Evolutionary conservation across 106 monocot species (phyloP).

Genomic region (Dioscorea zingiberensis): DNA sequence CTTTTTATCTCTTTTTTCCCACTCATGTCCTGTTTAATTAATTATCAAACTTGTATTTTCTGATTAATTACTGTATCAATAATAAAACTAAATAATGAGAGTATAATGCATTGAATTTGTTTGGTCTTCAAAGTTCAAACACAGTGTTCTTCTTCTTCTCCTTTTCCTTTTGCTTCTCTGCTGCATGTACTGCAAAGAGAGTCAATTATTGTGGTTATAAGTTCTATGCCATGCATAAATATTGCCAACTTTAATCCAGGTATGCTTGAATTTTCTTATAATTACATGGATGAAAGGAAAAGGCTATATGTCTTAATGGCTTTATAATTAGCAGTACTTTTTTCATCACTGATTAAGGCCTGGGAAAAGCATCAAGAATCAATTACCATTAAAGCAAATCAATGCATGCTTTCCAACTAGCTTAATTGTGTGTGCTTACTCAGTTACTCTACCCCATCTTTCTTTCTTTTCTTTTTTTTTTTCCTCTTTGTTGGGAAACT

Average conservation of each 20-base stretch:
- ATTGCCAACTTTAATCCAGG: background rate
- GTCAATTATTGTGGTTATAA: background rate
- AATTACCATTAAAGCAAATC: background rate
- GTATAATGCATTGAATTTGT: too few relatives aligned
- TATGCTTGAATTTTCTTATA: background rate
- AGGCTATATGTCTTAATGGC: too few relatives aligned
- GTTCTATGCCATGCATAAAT: background rate
- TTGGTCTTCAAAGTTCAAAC: too few relatives aligned
- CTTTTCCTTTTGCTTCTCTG: too few relatives aligned
- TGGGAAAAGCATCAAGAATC: background rate
- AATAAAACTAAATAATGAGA: background rate
- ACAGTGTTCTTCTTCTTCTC: too few relatives aligned
- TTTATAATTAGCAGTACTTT: too few relatives aligned
- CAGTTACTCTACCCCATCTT: background rate
- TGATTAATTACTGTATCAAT: too few relatives aligned
- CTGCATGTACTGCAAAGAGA: too few relatives aligned
- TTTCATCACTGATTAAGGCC: too few relatives aligned
- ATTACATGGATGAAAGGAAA: too few relatives aligned
- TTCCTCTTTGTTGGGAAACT: slow-evolving; percentile 23
- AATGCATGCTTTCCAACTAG: background rate
- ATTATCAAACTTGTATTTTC: too few relatives aligned
- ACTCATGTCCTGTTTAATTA: background rate
- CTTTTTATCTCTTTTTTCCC: background rate
- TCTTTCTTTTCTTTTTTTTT: background rate
- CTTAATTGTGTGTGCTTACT: background rate